These are phyloP conservation scores for Fraxinus dipetala DNA, from an alignment of 305 asterid species.

Conservation along the genomic window DNA sequence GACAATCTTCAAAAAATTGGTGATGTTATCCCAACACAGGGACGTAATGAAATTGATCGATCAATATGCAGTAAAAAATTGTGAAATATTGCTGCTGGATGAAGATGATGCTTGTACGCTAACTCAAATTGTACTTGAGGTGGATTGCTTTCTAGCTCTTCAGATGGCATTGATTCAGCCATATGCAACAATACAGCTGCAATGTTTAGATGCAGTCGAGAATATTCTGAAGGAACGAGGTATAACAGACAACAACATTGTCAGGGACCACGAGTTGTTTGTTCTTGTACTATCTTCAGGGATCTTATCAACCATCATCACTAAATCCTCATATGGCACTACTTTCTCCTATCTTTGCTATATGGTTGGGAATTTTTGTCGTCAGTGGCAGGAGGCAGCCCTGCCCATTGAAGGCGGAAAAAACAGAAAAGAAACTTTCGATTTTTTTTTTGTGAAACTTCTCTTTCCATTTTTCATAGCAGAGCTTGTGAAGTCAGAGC, in stretches of 20 bases:
- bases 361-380: constrained; percentile 69
- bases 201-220: constrained; percentile 79
- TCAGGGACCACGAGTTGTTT: constrained; percentile 48
- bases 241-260: constrained; percentile 41
- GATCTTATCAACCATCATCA: constrained; percentile 43
- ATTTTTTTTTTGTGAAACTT: constrained; percentile 42
- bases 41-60: constrained; percentile 60
- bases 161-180: constrained; percentile 61
- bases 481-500: constrained; percentile 84
- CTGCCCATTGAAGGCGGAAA: constrained; percentile 26
- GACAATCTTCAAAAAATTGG: constrained; percentile 51
- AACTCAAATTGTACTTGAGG: constrained; percentile 39
- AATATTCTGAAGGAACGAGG: constrained; percentile 63
- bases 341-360: constrained; percentile 72
- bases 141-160: constrained; percentile 64
- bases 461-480: constrained; percentile 68
- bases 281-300: constrained; percentile 71
- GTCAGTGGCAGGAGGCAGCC: constrained; percentile 56
- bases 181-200: constrained; percentile 46
- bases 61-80: constrained; percentile 34
- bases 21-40: constrained; percentile 35
- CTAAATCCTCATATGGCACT: constrained; percentile 53
- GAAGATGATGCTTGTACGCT: constrained; percentile 53
- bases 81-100: constrained; percentile 42
- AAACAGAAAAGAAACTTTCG: constrained; percentile 10